Evolutionary conservation across 345 rosid genomes (phyloP).

Genomic region (Salix caprea): DNA sequence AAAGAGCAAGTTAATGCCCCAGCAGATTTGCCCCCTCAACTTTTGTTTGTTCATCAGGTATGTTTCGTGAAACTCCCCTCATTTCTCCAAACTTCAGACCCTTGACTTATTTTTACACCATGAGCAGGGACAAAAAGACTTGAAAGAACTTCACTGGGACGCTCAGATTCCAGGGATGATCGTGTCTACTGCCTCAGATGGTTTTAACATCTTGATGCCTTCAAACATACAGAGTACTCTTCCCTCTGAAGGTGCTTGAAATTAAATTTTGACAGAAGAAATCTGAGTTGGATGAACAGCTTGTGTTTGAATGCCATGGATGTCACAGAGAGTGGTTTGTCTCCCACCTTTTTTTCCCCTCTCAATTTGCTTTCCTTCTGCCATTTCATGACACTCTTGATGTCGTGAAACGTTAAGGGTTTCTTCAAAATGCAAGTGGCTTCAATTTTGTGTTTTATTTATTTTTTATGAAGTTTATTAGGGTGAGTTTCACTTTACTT

Average conservation of each 20-base stretch:
- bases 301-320: background rate
- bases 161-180: conserved; percentile 88
- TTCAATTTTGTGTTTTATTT: background rate
- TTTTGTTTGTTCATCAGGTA: conserved; percentile 96
- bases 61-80: background rate
- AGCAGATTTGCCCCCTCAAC: conserved; percentile 83
- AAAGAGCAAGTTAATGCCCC: conserved; percentile 82
- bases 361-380: background rate
- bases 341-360: background rate
- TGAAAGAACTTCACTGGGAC: conserved; percentile 98
- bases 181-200: conserved; percentile 74
- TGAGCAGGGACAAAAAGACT: conserved; percentile 83
- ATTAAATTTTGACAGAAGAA: background rate
- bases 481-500: background rate
- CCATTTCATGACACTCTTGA: background rate
- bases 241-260: conserved; percentile 41
- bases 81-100: background rate
- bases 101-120: background rate
- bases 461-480: too few relatives aligned
- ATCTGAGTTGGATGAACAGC: background rate
- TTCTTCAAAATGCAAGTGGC: background rate
- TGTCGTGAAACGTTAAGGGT: background rate
- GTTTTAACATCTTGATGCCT: conserved; percentile 90
- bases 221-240: conserved; percentile 81
- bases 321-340: background rate